phyloP scores from a whole-genome alignment of 2,329 filamentous ascomycete species.

The Talaromyces albobiverticillius region DNA sequence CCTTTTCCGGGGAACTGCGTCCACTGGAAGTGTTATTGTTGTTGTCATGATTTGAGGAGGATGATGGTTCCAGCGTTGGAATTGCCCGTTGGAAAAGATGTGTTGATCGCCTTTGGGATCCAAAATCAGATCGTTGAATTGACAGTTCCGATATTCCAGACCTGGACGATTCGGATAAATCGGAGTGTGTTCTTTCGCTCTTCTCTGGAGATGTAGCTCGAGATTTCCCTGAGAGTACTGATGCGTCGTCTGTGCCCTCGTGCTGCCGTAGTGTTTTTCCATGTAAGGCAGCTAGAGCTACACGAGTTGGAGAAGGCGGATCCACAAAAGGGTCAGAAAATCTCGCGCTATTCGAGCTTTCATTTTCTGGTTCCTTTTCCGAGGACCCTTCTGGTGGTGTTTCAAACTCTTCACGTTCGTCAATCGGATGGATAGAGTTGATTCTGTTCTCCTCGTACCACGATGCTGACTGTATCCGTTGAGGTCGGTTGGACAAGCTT shows the following conservation, averaged over 20 bases:
- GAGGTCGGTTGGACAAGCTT: slow-evolving; percentile 34
- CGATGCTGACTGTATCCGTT: slow-evolving; percentile 32
- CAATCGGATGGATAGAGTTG: slow-evolving; percentile 60
- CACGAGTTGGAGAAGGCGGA: slow-evolving; percentile 19
- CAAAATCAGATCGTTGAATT: slow-evolving; percentile 18
- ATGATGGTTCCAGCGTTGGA: slow-evolving; percentile 21
- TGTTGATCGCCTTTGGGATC: slow-evolving; percentile 36
- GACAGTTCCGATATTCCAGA: slow-evolving; percentile 40
- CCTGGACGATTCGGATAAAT: slow-evolving; percentile 52
- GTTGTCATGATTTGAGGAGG: slow-evolving; percentile 17
- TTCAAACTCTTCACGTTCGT: slow-evolving; percentile 61
- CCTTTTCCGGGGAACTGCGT: slow-evolving; percentile 25
- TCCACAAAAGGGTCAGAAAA: slow-evolving; percentile 27
- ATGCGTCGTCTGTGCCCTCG: slow-evolving; percentile 7
- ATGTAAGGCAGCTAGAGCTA: slow-evolving; percentile 15
- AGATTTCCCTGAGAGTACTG: slow-evolving; percentile 21
- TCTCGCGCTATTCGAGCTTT: slow-evolving; percentile 17
- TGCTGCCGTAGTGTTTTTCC: slow-evolving; percentile 9
- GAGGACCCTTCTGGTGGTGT: slow-evolving; percentile 22
- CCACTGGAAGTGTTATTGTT: slow-evolving; percentile 24
- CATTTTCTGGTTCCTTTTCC: slow-evolving; percentile 16
- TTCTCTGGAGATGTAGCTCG: slow-evolving; percentile 49
- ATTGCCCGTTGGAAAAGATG: slow-evolving; percentile 20
- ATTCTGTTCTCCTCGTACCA: slow-evolving; percentile 49
- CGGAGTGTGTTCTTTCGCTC: slow-evolving; percentile 55